Evolutionary conservation across 257 asterid genomes (phyloP), one percentile per base, ranked within the genome.

Genomic region (Petunia axillaris): DNA sequence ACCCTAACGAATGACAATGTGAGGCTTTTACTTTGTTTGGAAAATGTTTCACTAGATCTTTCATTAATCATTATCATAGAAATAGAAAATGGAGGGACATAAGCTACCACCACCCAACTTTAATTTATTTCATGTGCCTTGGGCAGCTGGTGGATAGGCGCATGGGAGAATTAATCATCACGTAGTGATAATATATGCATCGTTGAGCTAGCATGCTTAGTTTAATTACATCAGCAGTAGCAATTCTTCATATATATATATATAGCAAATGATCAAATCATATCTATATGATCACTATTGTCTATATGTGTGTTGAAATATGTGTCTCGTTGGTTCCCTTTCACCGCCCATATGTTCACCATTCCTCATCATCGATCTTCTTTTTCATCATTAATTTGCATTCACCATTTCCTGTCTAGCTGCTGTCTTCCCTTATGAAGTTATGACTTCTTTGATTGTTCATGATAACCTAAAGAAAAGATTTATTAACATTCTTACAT

Each of bases 121-220:
- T 5, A 11, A 63, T 36, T 9, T 11, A 5, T 48, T 39, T 6
- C 8, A 2, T 35, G 44, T 48, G 77, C 77, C 77, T 71, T 50
- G 60, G 62, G 41, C 59, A 46, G 39, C 43, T 50, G 62, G 52
- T 65, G 35, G 73, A 6, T 65, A 14, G 52, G 35, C 73, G 73
- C 73, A 39, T 65, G 73, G 77, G 35, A 71, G 60, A 71, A 10
- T 71, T 71, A 71, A 71, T 71, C 77, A 53, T 39, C 16, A 65
- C 52, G 15, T 5, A 40, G 35, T 35, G 60, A 71, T 63, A 11
- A 71, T 25, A 11, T 36, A n/a, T 48, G 77, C 77, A 71, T 71
- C 16, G 62, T 50, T 59, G 44, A 11, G 44, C 25, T 25, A 25
- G 25, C 62, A 60, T 71, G 68, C 43, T 9, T 9, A 36, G 35